Conservation (phyloP, 108 stramenopile species). For the Pelagomonas calceolata region DNA sequence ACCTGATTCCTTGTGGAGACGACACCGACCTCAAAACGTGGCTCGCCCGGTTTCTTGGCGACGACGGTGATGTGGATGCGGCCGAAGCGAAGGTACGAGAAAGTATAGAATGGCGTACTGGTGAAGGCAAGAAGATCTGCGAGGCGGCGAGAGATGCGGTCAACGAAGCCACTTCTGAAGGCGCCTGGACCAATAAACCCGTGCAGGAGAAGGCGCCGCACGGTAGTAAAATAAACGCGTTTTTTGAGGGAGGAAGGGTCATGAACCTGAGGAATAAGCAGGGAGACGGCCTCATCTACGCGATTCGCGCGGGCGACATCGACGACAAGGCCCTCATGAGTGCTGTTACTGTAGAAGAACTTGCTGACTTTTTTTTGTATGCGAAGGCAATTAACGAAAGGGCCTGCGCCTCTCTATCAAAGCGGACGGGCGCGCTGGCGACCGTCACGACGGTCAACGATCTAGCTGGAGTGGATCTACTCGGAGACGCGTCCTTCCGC, state of each 20-base stretch:
- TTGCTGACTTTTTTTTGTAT: conserved; percentile 66
- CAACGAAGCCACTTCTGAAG: conserved; percentile 19
- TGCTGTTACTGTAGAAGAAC: conserved; percentile 35
- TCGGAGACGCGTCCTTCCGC: conserved; percentile 54
- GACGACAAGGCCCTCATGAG: conserved; percentile 61
- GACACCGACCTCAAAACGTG: no score
- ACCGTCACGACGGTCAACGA: conserved; percentile 59
- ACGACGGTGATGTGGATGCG: conserved; percentile 28
- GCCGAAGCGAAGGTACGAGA: conserved; percentile 20
- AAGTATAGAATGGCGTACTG: conserved; percentile 40
- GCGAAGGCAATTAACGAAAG: conserved; percentile 57
- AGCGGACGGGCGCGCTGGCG: conserved; percentile 37
- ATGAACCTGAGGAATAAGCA: conserved; percentile 41
- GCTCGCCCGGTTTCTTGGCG: background rate
- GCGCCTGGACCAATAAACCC: conserved; percentile 60
- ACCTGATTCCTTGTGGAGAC: no score
- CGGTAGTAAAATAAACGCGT: conserved; percentile 34
- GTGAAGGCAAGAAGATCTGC: conserved; percentile 45
- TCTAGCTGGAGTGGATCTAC: conserved; percentile 48
- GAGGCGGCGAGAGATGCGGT: conserved; percentile 45
- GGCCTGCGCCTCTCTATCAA: conserved; percentile 50
- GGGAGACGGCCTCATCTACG: conserved; percentile 53
- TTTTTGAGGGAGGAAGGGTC: conserved; percentile 33
- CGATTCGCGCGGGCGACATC: conserved; percentile 67
- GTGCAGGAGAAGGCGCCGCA: conserved; percentile 47